phyloP scores from a whole-genome alignment of 805 yeast species.

The Hanseniaspora lindneri region DNA sequence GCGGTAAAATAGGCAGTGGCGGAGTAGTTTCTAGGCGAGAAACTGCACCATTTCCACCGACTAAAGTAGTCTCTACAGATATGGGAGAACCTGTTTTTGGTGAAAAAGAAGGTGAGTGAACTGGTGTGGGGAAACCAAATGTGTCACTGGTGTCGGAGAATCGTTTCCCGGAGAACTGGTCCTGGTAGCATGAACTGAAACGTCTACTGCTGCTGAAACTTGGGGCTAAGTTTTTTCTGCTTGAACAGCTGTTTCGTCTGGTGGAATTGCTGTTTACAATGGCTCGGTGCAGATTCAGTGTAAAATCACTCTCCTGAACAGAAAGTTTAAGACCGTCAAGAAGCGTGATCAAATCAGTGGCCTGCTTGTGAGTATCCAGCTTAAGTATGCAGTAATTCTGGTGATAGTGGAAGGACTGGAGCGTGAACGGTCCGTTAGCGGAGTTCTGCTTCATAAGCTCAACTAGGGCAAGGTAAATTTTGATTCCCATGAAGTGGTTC shows the following conservation, averaged over 20 bases:
- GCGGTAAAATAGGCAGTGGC: background rate
- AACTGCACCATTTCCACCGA: background rate
- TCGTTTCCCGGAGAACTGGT: background rate
- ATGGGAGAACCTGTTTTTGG: conserved; percentile 3
- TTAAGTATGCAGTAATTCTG: background rate
- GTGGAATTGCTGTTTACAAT: background rate
- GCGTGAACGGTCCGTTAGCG: background rate
- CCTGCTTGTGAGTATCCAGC: conserved; percentile 3
- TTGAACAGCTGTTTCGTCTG: background rate
- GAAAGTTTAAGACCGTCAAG: background rate
- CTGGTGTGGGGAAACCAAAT: background rate
- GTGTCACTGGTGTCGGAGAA: background rate
- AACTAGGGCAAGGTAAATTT: background rate
- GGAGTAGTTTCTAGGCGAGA: background rate
- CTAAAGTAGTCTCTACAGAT: background rate
- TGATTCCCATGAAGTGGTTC: background rate
- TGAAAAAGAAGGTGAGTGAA: background rate
- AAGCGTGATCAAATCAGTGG: background rate
- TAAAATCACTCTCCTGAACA: background rate
- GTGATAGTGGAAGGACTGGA: background rate
- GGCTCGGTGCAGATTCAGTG: background rate
- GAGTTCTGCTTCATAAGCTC: background rate
- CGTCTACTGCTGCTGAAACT: background rate
- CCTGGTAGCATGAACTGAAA: background rate
- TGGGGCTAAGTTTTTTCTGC: background rate